Evolutionary conservation across 164 flowering plant genomes (phyloP).

Genomic region (Liquidambar formosana): DNA sequence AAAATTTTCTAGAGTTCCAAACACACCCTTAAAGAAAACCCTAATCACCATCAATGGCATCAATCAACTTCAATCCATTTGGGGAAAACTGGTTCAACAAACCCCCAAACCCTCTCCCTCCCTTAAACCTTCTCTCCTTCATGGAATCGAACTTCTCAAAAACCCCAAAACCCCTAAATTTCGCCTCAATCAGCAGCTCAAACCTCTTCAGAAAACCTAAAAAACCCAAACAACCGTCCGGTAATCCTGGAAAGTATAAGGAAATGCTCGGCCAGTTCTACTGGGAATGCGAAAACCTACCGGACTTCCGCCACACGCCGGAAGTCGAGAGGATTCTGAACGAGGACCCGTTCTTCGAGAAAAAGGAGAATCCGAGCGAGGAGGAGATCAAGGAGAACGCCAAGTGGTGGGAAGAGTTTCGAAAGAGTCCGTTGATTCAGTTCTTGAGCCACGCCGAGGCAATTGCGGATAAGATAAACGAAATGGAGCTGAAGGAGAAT

Average conservation of each 20-base stretch:
- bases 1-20: no score
- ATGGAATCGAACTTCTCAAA: conserved; percentile 20
- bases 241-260: conserved; percentile 39
- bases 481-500: conserved; percentile 59
- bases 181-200: conserved; percentile 49
- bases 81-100: conserved; percentile 73
- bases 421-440: conserved; percentile 52
- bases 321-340: conserved; percentile 70
- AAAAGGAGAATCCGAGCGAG: conserved; percentile 55
- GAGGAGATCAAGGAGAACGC: conserved; percentile 68
- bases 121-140: conserved; percentile 36
- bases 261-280: conserved; percentile 59
- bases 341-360: conserved; percentile 57
- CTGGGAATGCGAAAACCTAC: conserved; percentile 73
- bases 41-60: conserved; percentile 48
- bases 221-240: conserved; percentile 21
- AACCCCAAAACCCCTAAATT: conserved; percentile 35
- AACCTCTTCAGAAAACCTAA: conserved; percentile 18
- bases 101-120: conserved; percentile 55
- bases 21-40: conserved; percentile 1
- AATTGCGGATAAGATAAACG: conserved; percentile 57
- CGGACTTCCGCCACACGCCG: conserved; percentile 74
- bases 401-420: conserved; percentile 59
- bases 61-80: conserved; percentile 70
- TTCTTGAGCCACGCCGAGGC: conserved; percentile 53